A percentile compares a stretch with the other conserved stretches of the same genome.
Conservation (phyloP, 2,329 filamentous ascomycete species). For the Geosmithia putterillii region DNA sequence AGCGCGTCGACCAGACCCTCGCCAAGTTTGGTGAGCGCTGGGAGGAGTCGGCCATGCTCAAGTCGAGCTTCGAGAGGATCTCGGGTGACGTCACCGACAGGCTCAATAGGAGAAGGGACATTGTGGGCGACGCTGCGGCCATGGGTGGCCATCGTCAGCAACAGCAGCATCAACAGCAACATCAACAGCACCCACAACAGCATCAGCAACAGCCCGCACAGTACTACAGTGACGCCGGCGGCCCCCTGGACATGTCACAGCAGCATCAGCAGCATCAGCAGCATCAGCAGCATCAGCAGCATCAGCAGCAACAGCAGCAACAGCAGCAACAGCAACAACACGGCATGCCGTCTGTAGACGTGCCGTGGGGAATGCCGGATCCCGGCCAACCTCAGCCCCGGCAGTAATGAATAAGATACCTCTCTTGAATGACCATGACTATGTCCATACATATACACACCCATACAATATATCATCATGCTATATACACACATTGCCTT, state of each 20-base stretch:
- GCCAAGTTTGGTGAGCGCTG: conserved; percentile 46
- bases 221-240: conserved; percentile 15
- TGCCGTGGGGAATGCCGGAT: not conserved
- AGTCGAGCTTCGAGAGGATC: conserved; percentile 37
- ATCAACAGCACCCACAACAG: conserved; percentile 8
- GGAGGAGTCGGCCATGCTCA: conserved; percentile 42
- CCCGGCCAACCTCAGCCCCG: not conserved
- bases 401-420: not conserved
- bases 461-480: not conserved
- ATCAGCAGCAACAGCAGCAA: conserved; percentile 10
- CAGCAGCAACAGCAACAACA: conserved; percentile 10
- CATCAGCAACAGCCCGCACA: conserved; percentile 7
- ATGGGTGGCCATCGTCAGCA: conserved; percentile 9
- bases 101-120: conserved; percentile 24
- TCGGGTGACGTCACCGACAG: conserved; percentile 31
- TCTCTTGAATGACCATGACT: too few species aligned
- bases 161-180: conserved; percentile 10
- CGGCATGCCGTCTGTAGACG: not conserved
- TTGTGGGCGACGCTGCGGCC: conserved; percentile 11
- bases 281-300: too few species aligned
- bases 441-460: not conserved
- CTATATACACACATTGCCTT: not conserved
- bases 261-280: conserved; percentile 12
- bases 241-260: conserved; percentile 12
- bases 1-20: conserved; percentile 39